Percentiles rank a stretch among this genome's conserved stretches.
Evolutionary conservation across 495 filamentous ascomycete species (phyloP).

Genomic region (Annulohypoxylon moriforme): DNA sequence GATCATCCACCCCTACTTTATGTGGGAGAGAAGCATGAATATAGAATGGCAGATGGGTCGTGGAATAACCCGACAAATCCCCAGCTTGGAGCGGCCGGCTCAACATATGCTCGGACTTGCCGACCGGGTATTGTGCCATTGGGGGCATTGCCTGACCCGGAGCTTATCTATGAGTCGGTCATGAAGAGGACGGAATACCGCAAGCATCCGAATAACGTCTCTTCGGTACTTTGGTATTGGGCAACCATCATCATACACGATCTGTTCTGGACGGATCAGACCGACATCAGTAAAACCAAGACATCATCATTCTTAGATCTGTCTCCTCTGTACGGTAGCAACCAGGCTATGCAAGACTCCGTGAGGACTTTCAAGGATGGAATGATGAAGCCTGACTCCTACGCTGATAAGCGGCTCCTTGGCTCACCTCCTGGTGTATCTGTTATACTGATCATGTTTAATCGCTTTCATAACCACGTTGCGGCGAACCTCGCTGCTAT

Average conservation of each 20-base stretch:
- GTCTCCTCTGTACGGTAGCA: conserved; percentile 86
- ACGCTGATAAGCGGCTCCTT: conserved; percentile 78
- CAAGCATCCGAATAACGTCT: conserved; percentile 75
- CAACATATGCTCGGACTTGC: conserved; percentile 78
- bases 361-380: conserved; percentile 85
- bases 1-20: conserved; percentile 67
- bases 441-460: conserved; percentile 76
- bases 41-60: conserved; percentile 79
- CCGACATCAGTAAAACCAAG: conserved; percentile 66
- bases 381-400: conserved; percentile 85
- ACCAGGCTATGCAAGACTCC: conserved; percentile 75
- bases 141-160: conserved; percentile 77
- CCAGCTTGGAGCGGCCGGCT: conserved; percentile 58
- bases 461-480: conserved; percentile 82
- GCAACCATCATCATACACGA: conserved; percentile 91
- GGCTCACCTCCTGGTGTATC: conserved; percentile 89
- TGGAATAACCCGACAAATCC: conserved; percentile 63
- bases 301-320: conserved; percentile 90
- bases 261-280: conserved; percentile 52
- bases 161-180: conserved; percentile 78
- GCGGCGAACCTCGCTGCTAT: conserved; percentile 70
- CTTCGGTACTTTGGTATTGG: conserved; percentile 88
- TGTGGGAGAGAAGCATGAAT: conserved; percentile 72
- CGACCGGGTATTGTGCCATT: conserved; percentile 70
- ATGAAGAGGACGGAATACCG: conserved; percentile 61